phyloP scores from a whole-genome alignment of 306 rosid species.

The Cicer chorassanicum region DNA sequence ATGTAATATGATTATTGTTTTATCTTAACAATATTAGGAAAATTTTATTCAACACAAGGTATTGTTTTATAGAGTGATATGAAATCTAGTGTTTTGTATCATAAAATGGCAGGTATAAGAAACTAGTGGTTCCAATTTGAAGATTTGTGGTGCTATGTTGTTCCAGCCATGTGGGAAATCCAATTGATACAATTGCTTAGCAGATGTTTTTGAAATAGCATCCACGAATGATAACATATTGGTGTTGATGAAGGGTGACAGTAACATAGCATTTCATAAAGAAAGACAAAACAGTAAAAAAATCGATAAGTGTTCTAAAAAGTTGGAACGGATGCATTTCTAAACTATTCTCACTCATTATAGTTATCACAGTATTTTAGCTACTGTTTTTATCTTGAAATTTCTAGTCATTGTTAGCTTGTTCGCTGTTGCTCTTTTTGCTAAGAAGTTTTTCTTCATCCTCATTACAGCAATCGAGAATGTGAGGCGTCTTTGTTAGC shows the following conservation, averaged over 20 bases:
- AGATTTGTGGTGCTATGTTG: background rate
- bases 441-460: background rate
- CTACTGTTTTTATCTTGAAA: background rate
- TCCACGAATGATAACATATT: background rate
- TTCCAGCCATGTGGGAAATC: background rate
- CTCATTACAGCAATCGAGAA: background rate
- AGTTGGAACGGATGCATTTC: background rate
- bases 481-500: conserved; percentile 9
- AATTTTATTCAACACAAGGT: conserved; percentile 40
- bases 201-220: background rate
- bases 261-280: background rate
- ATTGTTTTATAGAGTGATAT: conserved; percentile 43
- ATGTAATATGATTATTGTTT: conserved; percentile 42
- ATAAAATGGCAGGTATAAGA: background rate
- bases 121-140: background rate
- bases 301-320: background rate
- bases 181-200: background rate
- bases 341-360: background rate
- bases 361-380: background rate
- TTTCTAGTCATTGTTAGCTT: background rate
- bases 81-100: conserved; percentile 12
- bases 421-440: background rate
- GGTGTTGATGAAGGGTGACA: background rate
- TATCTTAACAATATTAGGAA: conserved; percentile 37
- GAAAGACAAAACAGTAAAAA: background rate